Conservation (phyloP, 179 eudicot genomes). For the Gypsophila paniculata region DNA sequence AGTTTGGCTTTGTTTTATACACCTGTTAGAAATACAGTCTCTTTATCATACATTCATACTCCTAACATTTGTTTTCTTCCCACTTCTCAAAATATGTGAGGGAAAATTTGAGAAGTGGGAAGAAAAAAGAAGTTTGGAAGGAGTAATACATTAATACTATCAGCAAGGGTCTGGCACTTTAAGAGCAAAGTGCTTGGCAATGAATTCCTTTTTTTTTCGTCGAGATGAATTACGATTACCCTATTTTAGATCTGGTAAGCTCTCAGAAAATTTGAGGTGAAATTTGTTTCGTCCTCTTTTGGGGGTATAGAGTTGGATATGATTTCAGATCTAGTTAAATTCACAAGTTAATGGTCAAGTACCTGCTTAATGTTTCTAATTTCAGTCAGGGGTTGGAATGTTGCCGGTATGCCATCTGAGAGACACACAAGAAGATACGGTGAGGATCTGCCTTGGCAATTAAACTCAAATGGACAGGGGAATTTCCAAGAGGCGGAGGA, state of each 20-base stretch:
- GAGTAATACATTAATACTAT: no score
- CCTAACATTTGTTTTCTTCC: no score
- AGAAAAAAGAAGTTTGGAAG: no score
- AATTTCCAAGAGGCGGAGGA: constrained; percentile 20
- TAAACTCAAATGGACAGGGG: constrained; percentile 24
- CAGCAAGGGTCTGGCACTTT: no score
- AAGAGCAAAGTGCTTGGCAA: no score
- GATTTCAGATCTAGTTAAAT: not conserved
- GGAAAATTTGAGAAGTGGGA: no score
- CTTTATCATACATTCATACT: no score
- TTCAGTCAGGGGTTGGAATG: constrained; percentile 36
- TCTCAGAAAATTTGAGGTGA: constrained; percentile 4
- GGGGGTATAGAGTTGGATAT: not conserved
- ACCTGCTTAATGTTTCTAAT: constrained; percentile 8
- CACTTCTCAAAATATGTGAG: no score
- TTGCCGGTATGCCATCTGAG: constrained; percentile 24
- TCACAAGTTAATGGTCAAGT: not conserved
- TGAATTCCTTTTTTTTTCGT: no score
- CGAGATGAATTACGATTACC: no score
- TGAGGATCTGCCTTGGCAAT: constrained; percentile 22
- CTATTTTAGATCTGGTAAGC: no score
- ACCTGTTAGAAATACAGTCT: not conserved
- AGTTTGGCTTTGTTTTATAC: not conserved
- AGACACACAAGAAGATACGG: constrained; percentile 21
- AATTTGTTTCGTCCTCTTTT: constrained; percentile 7